Conservation (phyloP, 139 green algal species). For the Helicosporidium sp. region DNA sequence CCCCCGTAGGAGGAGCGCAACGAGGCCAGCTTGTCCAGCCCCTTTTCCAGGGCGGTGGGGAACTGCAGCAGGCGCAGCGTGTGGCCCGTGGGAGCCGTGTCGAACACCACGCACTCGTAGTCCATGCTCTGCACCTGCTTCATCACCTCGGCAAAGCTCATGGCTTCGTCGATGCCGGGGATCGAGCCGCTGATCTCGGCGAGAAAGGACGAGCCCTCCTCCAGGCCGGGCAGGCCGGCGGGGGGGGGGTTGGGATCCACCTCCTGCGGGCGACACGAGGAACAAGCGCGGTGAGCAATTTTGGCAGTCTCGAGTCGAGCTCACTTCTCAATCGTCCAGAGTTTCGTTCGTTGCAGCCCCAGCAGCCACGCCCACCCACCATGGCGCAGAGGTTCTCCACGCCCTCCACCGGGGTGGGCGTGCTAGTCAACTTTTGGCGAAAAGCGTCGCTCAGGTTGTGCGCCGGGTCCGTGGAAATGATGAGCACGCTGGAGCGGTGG, state of each 20-base stretch:
- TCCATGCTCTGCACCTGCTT: conserved; percentile 91
- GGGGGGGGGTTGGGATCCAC: conserved; percentile 71
- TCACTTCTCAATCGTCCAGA: too few species aligned
- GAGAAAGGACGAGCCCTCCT: conserved; percentile 34
- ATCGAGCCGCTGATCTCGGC: conserved; percentile 70
- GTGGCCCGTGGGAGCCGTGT: conserved; percentile 84
- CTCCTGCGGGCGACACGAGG: conserved; percentile 44
- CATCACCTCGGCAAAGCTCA: conserved; percentile 95
- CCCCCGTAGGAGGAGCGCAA: conserved; percentile 58
- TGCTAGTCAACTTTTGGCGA: conserved; percentile 79
- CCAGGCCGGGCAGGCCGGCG: conserved; percentile 38
- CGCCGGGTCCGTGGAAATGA: conserved; percentile 89
- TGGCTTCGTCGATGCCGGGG: conserved; percentile 91
- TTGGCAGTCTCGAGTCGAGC: too few species aligned
- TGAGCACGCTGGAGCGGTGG: conserved; percentile 61
- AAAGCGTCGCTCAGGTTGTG: conserved; percentile 94
- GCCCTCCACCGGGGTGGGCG: conserved; percentile 57
- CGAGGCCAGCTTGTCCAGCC: conserved; percentile 66
- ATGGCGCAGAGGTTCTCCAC: conserved; percentile 88
- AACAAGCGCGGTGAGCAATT: too few species aligned
- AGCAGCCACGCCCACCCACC: conserved; percentile 44
- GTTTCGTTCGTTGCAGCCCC: not conserved
- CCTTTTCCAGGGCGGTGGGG: conserved; percentile 81
- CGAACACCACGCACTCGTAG: conserved; percentile 86
- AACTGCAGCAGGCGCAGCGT: conserved; percentile 91